Evolutionary conservation across 225 moss, liverwort and hornwort species (phyloP).

Genomic region (Pleurozium schreberi): DNA sequence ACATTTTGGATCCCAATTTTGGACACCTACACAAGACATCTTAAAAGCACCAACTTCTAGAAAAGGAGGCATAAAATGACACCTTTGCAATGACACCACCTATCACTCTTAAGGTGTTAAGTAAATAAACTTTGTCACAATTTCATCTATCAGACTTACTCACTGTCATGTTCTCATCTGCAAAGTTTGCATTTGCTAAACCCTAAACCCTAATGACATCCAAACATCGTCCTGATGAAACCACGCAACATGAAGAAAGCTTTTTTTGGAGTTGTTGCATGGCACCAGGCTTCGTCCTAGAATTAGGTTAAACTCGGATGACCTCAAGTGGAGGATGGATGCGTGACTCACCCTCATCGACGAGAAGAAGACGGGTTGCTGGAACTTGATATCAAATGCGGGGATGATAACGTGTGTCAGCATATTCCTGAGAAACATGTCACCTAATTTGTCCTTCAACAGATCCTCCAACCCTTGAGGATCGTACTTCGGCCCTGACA

Average conservation of each 20-base stretch:
- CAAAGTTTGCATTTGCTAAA: too few species aligned
- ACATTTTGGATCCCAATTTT: background rate
- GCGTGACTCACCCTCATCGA: conserved; percentile 9
- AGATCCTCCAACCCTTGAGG: conserved; percentile 31
- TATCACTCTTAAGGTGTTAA: background rate
- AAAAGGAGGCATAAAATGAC: background rate
- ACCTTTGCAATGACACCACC: background rate
- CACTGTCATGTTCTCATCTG: too few species aligned
- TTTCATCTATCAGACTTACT: background rate
- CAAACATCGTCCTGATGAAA: too few species aligned
- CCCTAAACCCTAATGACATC: background rate
- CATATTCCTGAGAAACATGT: background rate
- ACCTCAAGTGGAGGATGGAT: background rate
- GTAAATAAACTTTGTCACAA: background rate
- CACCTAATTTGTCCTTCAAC: background rate
- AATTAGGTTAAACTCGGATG: background rate
- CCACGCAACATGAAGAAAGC: background rate
- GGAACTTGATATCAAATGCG: conserved; percentile 39
- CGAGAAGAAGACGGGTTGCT: conserved; percentile 51
- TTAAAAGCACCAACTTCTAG: background rate
- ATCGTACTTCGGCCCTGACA: conserved; percentile 27
- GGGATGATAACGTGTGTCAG: conserved; percentile 40
- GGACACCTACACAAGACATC: background rate
- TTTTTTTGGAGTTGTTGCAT: background rate
- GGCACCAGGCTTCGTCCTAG: background rate